Base-by-base conservation (phyloP, 805 yeast genomes). In the Ogataea paraovalis region DNA sequence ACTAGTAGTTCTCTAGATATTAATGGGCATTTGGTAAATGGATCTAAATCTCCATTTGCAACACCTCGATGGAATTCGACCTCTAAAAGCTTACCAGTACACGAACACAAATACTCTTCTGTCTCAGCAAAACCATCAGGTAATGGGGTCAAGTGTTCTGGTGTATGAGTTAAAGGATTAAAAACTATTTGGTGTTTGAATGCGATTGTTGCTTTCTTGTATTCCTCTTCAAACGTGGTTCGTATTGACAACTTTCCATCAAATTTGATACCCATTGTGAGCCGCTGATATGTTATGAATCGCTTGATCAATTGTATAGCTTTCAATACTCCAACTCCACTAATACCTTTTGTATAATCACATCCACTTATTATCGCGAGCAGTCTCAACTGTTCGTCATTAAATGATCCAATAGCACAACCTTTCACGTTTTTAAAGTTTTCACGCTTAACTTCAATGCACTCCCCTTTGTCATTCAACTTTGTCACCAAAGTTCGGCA, bases 361-460 rank as follows among this genome's bases (percentile, higher is more conserved):
- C 99, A 94, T 0, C 99, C 99, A n/a, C 96, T 80, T 4, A 94
- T 62, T 55, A 91, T 84, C 2, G 96, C 98, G 67, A 88, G 78
- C 38, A 82, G 72, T 41, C 94, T 73, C 45, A 88, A 64, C 56
- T 88, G 87, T 9, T 75, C 78, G 23, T 69, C 76, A 19, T 74
- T 63, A 55, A 83, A 73, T 5, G 70, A 58, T 0, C 75, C 71
- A 37, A 90, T 65, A 7, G 79, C 76, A 16, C 59, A 51, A 4
- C 56, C 58, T 30, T 44, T 55, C 28, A 61, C 49, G 7, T 62
- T 49, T 25, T 50, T 52, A 53, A 91, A 83, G 44, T 80, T 70
- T 2, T 73, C 76, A 28, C 85, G 69, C 41, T 74, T 66, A 6
- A 94, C 80, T 56, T 85, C 91, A 10, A 87, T 71, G 59, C 95